Percentiles rank a stretch among this genome's conserved stretches.
Evolutionary conservation across 1,139 yeast species (phyloP).

Genomic region (Blastobotrys indianensis): DNA sequence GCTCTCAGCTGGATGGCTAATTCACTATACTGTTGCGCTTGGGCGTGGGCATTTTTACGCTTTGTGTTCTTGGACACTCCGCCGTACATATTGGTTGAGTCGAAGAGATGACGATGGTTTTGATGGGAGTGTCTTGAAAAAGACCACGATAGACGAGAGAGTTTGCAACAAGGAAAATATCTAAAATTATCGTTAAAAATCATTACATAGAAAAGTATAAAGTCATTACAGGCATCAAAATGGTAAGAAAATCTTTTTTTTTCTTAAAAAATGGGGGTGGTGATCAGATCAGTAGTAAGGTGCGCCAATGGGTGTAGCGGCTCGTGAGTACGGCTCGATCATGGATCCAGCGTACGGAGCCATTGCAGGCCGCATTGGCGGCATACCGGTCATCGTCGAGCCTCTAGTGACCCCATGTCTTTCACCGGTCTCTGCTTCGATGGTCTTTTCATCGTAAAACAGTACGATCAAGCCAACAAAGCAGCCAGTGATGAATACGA

Average conservation of each 20-base stretch:
- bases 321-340: neutral
- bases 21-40: slow-evolving; percentile 4
- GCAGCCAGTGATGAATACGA: slow-evolving; percentile 17
- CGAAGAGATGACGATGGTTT: no score
- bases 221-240: neutral
- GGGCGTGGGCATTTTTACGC: neutral
- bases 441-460: slow-evolving; percentile 16
- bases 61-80: slow-evolving; percentile 1
- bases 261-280: neutral
- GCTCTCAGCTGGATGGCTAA: slow-evolving; percentile 10
- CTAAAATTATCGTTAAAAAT: neutral
- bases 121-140: neutral
- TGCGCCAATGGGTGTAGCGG: neutral
- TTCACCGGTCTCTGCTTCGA: slow-evolving; percentile 13
- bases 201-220: no score
- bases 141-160: no score
- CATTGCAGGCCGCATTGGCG: neutral
- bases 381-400: no score
- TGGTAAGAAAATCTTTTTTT: neutral
- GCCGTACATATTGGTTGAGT: neutral
- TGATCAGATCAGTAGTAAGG: neutral
- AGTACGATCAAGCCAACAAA: slow-evolving; percentile 19
- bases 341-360: neutral
- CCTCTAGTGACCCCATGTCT: slow-evolving; percentile 7
- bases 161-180: neutral